Evolutionary conservation across 2,329 filamentous ascomycete species (phyloP), one percentile per base, ranked within the genome.

Genomic region (Fusarium pininemorale): DNA sequence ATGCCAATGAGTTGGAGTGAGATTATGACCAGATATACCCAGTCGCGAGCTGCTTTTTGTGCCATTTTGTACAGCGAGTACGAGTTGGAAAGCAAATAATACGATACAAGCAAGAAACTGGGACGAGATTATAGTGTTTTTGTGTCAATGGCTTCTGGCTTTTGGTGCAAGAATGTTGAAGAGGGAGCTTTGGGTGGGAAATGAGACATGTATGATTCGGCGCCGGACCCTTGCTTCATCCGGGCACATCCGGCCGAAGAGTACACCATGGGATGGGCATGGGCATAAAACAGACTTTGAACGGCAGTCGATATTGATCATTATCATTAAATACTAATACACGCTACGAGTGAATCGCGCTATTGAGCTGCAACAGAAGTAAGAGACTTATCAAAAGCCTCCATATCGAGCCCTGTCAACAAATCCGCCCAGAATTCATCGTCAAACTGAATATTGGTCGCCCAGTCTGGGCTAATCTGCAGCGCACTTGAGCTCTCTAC

Each of bases 11-110:
- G 77, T 66, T 84, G 82, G 10, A 78, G 72, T 26, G 67, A 66
- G 35, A 83, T 79, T 55, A 83, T 76, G 76, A 68, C 67, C 13
- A 84, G 76, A 44, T 84, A 85, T 48, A 81, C 55, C 77, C 77
- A 81, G 57, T 85, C 82, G 57, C 80, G 82, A 44, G 70, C 35
- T 22, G 67, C 66, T 63, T 80, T 80, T 48, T 75, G 71, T 6
- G 77, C 67, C 79, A 80, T 80, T 32, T 8, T 61, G 20, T 14
- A 2, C n/a, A 28, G 7, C 1, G 5, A 9, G 8, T 1, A 11
- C 7, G 7, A 14, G 4, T 5, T 3, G 16, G 7, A 3, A 11
- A 15, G 16, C 0, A n/a, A 4, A 3, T 1, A 44, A 22, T 15
- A 9, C 8, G 6, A 15, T 32, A 6, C 9, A 28, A 12, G 2